Base-by-base conservation (phyloP, 1,284 basidiomycete genomes). In the Salmacisia buchloeana region DNA sequence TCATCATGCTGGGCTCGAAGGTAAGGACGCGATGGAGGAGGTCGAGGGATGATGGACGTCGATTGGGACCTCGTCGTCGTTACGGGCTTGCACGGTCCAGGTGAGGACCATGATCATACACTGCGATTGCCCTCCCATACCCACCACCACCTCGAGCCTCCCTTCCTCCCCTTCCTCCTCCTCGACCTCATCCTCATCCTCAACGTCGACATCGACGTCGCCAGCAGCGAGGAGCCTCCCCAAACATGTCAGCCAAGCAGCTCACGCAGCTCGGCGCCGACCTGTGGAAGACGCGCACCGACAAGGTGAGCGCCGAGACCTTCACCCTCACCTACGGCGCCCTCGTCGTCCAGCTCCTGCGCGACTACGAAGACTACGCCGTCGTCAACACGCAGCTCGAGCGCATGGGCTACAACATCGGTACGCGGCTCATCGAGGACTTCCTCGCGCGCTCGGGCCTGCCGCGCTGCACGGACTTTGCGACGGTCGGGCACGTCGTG, bases 301-400 rank as follows among this genome's bases (percentile, higher is more conserved):
- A 79, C n/a, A 80, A 80, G 64, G 70, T 80, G 72, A 98, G 96
- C 80, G 91, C 92, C 74, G 96, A 99, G 81, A 85, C 98, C 23
- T 98, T 99, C 81, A 89, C 94, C 2, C 82, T 98, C 66, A 98
- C 94, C 27, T 99, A 99, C 75, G 96, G 96, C 59, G 92, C 94
- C 18, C 85, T 98, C 56, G 96, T 99, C 58, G 92, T 97, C 38
- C 96, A 99, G 83, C 86, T 99, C 67, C 92, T 98, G 73, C 94
- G 97, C 80, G 96, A 99, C 81, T 98, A 97, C 77, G 94, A 99
- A 79, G 94, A 98, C 83, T 98, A 97, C 74, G 84, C 84, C 15
- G 91, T 94, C 80, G 85, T 86, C 62, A 87, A 87, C 82, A 83
- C 83, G 71, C 85, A 86, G 74, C 81, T 87, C 13, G 85, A 86